Evolutionary conservation across 2,329 filamentous ascomycete species (phyloP).

Genomic region (Dissoconium aciculare): DNA sequence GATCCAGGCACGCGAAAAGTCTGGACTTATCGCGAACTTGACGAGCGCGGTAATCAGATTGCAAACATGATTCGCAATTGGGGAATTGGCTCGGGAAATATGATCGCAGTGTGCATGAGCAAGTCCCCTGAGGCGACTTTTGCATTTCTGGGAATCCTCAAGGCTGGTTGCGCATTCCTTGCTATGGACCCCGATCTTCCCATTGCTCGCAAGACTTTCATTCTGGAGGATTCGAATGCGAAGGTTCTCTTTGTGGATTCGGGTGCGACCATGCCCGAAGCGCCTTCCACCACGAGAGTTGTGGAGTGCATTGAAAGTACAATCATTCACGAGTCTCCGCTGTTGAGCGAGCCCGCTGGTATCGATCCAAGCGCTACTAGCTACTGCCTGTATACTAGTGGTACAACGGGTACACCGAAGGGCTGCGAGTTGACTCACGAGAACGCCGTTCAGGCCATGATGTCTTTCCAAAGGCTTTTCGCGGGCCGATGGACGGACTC

Average conservation of each 20-base stretch:
- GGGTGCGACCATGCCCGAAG: constrained; percentile 1
- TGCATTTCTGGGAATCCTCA: constrained; percentile 65
- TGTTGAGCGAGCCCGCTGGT: constrained; percentile 22
- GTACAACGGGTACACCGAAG: constrained; percentile 74
- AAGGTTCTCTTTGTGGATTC: constrained; percentile 33
- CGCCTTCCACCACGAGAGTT: constrained; percentile 8
- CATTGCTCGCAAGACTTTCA: constrained; percentile 58
- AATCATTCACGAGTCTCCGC: constrained; percentile 15
- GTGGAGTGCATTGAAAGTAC: constrained; percentile 4
- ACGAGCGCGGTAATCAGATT: constrained; percentile 56
- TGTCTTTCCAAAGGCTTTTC: constrained; percentile 71
- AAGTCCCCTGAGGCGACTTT: constrained; percentile 78
- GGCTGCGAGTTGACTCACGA: constrained; percentile 80
- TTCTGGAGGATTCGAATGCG: constrained; percentile 57
- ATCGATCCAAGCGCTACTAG: constrained; percentile 43
- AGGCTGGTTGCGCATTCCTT: constrained; percentile 67
- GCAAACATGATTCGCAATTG: constrained; percentile 46
- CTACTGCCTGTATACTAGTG: constrained; percentile 78
- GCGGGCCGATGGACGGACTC: constrained; percentile 52
- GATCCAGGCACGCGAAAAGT: constrained; percentile 29
- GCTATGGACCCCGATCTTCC: constrained; percentile 66
- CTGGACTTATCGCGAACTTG: constrained; percentile 65
- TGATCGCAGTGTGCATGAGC: constrained; percentile 66
- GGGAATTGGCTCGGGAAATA: constrained; percentile 39
- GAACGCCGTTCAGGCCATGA: constrained; percentile 78